A percentile compares a stretch with the other conserved stretches of the same genome.
These are phyloP conservation scores for Rhinocladiella similis DNA, from an alignment of 2,329 filamentous ascomycete species.

Conservation along the genomic window DNA sequence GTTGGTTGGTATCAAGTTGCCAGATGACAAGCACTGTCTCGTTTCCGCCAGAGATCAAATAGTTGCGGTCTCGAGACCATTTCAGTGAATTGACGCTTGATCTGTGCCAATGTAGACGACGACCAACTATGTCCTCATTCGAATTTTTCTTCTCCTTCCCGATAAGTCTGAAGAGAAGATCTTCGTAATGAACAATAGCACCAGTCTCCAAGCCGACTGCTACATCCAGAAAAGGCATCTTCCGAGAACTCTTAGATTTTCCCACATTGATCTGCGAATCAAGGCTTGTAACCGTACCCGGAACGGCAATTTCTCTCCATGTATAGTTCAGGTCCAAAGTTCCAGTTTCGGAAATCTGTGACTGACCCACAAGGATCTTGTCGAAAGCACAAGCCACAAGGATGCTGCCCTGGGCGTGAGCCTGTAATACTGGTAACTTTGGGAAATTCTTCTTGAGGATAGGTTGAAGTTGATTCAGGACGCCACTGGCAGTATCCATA, in stretches of 20 bases:
- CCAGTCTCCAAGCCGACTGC: slow-evolving; percentile 76
- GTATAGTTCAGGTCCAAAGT: slow-evolving; percentile 42
- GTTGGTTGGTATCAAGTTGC: slow-evolving; percentile 85
- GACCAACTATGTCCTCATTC: slow-evolving; percentile 51
- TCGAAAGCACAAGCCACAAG: slow-evolving; percentile 42
- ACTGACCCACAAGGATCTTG: slow-evolving; percentile 61
- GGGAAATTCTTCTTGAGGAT: slow-evolving; percentile 6
- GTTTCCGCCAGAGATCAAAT: slow-evolving; percentile 86
- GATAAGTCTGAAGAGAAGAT: slow-evolving; percentile 62
- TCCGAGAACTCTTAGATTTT: slow-evolving; percentile 31
- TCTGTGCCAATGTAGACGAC: slow-evolving; percentile 88
- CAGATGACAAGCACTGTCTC: slow-evolving; percentile 89
- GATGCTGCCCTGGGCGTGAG: slow-evolving; percentile 32
- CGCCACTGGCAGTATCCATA: background rate
- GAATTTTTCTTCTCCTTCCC: slow-evolving; percentile 43
- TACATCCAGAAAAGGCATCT: slow-evolving; percentile 62
- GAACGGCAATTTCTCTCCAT: slow-evolving; percentile 56
- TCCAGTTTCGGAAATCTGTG: slow-evolving; percentile 36
- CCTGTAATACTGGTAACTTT: slow-evolving; percentile 13
- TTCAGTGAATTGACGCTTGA: slow-evolving; percentile 79
- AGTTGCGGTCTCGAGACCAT: slow-evolving; percentile 93
- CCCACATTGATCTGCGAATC: slow-evolving; percentile 44
- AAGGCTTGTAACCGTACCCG: slow-evolving; percentile 66
- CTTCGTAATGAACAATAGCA: slow-evolving; percentile 77
- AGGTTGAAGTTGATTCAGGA: background rate